phyloP scores from a whole-genome alignment of 768 basidiomycete genomes.

The Pleurotus platypus region DNA sequence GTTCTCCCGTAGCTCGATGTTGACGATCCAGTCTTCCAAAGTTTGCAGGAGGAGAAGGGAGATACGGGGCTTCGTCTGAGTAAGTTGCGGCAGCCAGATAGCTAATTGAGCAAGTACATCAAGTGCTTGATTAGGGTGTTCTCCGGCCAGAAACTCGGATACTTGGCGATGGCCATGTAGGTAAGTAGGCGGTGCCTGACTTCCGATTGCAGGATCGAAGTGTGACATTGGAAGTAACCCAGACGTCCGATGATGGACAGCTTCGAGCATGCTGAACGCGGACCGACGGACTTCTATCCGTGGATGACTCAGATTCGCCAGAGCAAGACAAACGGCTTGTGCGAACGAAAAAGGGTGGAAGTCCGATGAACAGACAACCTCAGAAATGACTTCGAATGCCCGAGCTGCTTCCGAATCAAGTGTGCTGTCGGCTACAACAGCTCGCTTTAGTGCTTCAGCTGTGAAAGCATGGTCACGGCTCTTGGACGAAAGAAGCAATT shows the following conservation, averaged over 20 bases:
- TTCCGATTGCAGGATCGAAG: constrained; percentile 71
- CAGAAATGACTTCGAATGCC: constrained; percentile 79
- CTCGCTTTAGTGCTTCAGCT: constrained; percentile 63
- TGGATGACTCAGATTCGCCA: constrained; percentile 83
- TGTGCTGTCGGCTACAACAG: constrained; percentile 57
- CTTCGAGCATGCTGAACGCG: constrained; percentile 76
- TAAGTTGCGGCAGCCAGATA: constrained; percentile 65
- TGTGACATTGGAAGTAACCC: constrained; percentile 67
- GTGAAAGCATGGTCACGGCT: constrained; percentile 53
- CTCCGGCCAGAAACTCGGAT: constrained; percentile 74
- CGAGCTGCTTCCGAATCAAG: constrained; percentile 52
- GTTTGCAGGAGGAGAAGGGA: constrained; percentile 68
- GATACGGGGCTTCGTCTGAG: constrained; percentile 16
- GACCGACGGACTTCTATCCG: constrained; percentile 59
- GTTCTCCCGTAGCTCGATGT: constrained; percentile 66
- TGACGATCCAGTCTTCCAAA: constrained; percentile 80
- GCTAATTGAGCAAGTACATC: constrained; percentile 69
- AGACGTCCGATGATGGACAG: constrained; percentile 63
- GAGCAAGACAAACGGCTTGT: constrained; percentile 71
- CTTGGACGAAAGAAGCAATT: constrained; percentile 58
- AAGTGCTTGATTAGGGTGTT: constrained; percentile 64
- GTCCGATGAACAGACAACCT: constrained; percentile 55
- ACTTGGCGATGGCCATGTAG: constrained; percentile 76
- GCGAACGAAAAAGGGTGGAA: constrained; percentile 65
- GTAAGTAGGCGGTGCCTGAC: constrained; percentile 72